Conservation (phyloP, 2,329 filamentous ascomycete species). For the Phaeosphaeria sp. region DNA sequence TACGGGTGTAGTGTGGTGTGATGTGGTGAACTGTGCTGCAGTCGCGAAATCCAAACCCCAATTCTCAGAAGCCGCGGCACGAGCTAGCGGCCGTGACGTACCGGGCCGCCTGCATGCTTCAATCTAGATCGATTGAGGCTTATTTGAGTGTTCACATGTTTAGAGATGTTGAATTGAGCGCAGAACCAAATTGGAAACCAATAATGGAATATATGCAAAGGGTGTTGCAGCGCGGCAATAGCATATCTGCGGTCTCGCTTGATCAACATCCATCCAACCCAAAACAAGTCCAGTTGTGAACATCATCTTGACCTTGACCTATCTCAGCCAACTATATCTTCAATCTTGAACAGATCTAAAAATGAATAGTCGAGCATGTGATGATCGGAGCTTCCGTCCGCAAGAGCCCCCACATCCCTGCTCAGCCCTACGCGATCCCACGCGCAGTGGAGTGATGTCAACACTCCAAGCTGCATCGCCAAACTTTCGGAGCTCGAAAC, state of each 20-base stretch:
- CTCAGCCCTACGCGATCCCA: conserved; percentile 29
- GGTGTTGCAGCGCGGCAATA: no score
- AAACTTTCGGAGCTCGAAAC: conserved; percentile 10
- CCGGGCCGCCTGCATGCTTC: neutral
- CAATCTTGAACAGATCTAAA: neutral
- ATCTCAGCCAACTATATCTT: neutral
- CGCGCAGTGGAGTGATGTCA: conserved; percentile 42
- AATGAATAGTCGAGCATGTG: neutral
- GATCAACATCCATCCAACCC: neutral
- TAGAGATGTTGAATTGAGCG: no score
- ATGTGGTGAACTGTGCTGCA: no score
- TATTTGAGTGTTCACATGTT: neutral
- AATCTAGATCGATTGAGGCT: neutral
- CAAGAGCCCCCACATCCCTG: conserved; percentile 19
- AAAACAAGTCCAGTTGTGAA: neutral
- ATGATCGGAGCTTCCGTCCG: neutral
- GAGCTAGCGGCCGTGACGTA: conserved; percentile 3
- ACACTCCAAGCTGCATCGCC: conserved; percentile 26
- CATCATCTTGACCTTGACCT: neutral
- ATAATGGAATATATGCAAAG: no score
- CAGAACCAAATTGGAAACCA: no score
- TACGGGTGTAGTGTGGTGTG: neutral
- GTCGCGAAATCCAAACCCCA: neutral
- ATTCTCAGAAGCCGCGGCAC: conserved; percentile 2
- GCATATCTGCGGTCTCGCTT: neutral